phyloP scores from a whole-genome alignment of 176 grass and related monocot genomes.

The Puccinellia tenuiflora region DNA sequence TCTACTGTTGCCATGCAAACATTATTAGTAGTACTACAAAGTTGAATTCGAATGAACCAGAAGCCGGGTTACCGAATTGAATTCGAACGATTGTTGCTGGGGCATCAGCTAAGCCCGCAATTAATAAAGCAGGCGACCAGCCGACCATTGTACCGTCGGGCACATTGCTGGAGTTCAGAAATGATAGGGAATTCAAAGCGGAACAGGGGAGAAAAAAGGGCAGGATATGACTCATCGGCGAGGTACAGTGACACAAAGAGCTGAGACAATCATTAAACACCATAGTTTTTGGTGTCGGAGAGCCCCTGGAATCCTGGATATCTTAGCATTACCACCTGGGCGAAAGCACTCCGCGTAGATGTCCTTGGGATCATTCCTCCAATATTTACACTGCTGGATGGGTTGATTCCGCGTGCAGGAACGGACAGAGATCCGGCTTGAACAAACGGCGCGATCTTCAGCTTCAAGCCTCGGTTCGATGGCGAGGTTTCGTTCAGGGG shows the following conservation, averaged over 20 bases:
- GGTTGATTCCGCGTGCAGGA: background rate
- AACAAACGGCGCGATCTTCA: background rate
- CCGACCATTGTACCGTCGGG: background rate
- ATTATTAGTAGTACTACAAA: background rate
- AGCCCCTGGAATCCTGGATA: background rate
- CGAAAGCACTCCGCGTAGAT: background rate
- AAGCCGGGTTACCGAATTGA: background rate
- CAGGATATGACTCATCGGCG: background rate
- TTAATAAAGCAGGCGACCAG: constrained; percentile 16
- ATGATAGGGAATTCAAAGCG: background rate
- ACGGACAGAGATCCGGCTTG: background rate
- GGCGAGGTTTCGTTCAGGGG: background rate
- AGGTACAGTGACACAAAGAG: background rate
- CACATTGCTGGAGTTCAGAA: constrained; percentile 28
- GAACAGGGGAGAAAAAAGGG: background rate
- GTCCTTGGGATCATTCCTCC: too few species aligned
- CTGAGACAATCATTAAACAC: background rate
- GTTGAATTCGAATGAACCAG: background rate
- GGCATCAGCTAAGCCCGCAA: background rate
- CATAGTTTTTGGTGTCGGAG: background rate
- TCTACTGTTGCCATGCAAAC: background rate
- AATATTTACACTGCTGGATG: background rate
- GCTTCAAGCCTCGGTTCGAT: background rate
- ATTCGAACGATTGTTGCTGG: background rate
- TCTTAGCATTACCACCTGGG: background rate